Percentiles rank a stretch among this genome's conserved stretches.
Conservation (phyloP, 176 grass and related monocot genomes). For the Lolium rigidum region DNA sequence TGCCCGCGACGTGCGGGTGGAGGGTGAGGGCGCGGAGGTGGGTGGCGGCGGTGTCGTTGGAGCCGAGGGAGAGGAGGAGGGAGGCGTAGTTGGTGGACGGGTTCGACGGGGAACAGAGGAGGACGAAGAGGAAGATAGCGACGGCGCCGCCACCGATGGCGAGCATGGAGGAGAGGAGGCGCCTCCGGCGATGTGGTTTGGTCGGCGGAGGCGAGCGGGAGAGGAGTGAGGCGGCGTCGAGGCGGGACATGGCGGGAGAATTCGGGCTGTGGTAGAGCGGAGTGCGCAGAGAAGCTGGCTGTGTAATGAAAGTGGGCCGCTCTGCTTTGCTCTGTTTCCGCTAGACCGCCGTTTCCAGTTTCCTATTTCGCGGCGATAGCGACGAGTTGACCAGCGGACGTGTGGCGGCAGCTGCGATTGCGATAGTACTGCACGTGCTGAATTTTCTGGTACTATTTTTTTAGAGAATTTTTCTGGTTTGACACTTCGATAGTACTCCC, state of each 20-base stretch:
- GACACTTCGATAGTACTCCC: no score
- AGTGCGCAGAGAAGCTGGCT: no score
- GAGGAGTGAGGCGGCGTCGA: conserved; percentile 41
- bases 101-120: conserved; percentile 20
- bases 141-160: conserved; percentile 21
- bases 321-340: conserved; percentile 8
- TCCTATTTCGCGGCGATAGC: not conserved
- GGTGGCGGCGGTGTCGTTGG: conserved; percentile 69
- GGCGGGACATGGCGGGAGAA: conserved; percentile 44
- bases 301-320: not conserved
- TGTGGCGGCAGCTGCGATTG: no score
- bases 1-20: conserved; percentile 79
- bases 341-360: not conserved
- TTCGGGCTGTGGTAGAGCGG: no score
- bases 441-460: no score
- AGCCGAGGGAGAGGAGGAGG: conserved; percentile 69
- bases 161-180: conserved; percentile 14
- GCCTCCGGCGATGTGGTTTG: not conserved
- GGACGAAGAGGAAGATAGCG: conserved; percentile 4
- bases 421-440: no score
- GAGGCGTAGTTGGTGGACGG: conserved; percentile 47
- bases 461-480: no score
- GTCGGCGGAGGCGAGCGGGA: not conserved
- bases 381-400: no score
- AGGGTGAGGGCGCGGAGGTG: conserved; percentile 75